Base-by-base conservation (phyloP, 805 yeast genomes). In the Metschnikowia borealis region DNA sequence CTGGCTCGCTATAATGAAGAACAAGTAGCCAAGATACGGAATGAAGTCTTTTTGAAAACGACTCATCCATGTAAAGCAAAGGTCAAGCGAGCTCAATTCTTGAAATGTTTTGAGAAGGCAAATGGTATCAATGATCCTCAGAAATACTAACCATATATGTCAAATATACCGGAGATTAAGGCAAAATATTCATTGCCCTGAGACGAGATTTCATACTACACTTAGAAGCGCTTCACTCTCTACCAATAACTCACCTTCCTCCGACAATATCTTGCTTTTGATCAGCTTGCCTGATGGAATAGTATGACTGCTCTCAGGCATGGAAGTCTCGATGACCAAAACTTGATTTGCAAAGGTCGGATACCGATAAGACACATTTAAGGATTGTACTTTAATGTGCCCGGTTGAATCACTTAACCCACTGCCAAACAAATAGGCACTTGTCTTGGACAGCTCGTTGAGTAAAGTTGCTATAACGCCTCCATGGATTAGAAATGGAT, bases 401-500 rank as follows among this genome's bases (percentile, higher is more conserved):
- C 42, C 75, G 79, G 18, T 76, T 76, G 53, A 60, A 65, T 57
- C 60, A 59, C 3, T 67, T 70, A 58, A 59, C 32, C 50, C 23
- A 33, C 42, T 34, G 53, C 57, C 47, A 49, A 73, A 63, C 38
- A 84, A 69, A 1, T 74, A 66, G 2, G 75, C 81, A 50, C 77
- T 71, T 47, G 84, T 75, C 55, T 83, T 83, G 69, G 84, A 78
- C 6, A 86, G 77, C 57, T 90, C 96, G 61, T 89, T 94, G 48
- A 89, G 69, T 1, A 90, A 70, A 0, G 95, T 84, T 7, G 91
- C 95, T 31, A 90, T 64, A 29, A 91, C 80, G 0, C 97, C 97
- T 3, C 97, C 97, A 63, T 90, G 97, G 2, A 89, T 78, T 17
- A 91, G 68, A 58, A 88, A 84, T 2, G 97, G 97, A 63, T 85